Conservation (phyloP, 2,329 filamentous ascomycete species). For the Trichoderma asperellum region DNA sequence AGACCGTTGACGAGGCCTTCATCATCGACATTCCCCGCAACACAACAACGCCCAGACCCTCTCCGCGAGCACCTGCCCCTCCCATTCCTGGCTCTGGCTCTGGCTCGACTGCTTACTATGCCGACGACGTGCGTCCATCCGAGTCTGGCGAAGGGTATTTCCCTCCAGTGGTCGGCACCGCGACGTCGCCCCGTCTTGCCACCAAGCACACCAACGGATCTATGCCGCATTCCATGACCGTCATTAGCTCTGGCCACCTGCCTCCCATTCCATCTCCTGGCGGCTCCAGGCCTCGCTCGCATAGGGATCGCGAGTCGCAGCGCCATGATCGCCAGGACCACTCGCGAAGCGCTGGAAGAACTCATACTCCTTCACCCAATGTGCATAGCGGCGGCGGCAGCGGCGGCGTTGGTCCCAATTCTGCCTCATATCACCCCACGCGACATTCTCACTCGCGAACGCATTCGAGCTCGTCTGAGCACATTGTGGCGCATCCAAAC, state of each 20-base stretch:
- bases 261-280: constrained; percentile 83
- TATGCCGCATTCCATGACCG: constrained; percentile 69
- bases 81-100: constrained; percentile 36
- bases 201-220: constrained; percentile 41
- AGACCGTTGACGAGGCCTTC: constrained; percentile 85
- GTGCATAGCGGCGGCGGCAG: constrained; percentile 49
- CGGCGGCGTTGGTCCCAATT: constrained; percentile 41
- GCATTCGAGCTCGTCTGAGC: constrained; percentile 63
- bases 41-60: constrained; percentile 73
- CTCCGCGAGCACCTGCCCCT: constrained; percentile 61
- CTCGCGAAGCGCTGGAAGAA: constrained; percentile 66
- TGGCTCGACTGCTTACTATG: constrained; percentile 55
- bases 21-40: constrained; percentile 80
- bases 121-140: constrained; percentile 66
- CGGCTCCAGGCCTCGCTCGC: constrained; percentile 58
- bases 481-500: constrained; percentile 56
- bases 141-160: constrained; percentile 83
- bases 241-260: constrained; percentile 78
- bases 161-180: constrained; percentile 58
- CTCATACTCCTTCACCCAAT: constrained; percentile 82
- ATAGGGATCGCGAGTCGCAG: constrained; percentile 53
- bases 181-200: constrained; percentile 47
- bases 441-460: constrained; percentile 57
- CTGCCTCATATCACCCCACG: constrained; percentile 42
- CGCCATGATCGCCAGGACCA: constrained; percentile 51